These are phyloP conservation scores for Macrophomina pseudophaseolina DNA, from an alignment of 2,329 filamentous ascomycete genomes.

Conservation along the genomic window DNA sequence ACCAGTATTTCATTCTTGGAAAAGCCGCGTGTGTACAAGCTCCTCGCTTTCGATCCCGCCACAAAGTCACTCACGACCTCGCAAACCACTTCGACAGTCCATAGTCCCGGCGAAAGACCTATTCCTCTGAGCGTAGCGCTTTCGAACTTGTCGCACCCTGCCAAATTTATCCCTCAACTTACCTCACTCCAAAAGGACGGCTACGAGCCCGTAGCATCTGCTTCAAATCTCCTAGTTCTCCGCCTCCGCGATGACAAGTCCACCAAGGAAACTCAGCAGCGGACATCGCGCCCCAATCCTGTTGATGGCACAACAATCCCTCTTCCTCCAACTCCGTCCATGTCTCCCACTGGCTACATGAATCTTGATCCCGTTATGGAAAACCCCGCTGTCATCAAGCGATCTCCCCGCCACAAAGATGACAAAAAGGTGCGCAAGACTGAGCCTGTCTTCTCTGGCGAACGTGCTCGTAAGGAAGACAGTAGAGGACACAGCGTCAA, in stretches of 20 bases:
- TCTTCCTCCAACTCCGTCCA: constrained; percentile 23
- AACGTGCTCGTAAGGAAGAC: constrained; percentile 1
- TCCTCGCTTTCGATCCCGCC: constrained; percentile 37
- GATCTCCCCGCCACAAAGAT: background rate
- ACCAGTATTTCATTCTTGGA: background rate
- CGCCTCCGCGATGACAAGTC: constrained; percentile 30
- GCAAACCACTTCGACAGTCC: constrained; percentile 16
- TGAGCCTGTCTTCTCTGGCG: constrained; percentile 24
- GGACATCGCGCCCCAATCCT: constrained; percentile 33
- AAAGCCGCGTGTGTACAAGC: constrained; percentile 31
- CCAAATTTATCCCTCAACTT: constrained; percentile 35
- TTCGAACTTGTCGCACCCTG: constrained; percentile 13
- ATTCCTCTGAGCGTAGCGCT: constrained; percentile 29
- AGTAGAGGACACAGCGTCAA: constrained; percentile 14
- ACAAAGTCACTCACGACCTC: constrained; percentile 35
- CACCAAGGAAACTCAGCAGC: background rate
- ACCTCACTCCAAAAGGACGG: constrained; percentile 27
- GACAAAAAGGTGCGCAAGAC: constrained; percentile 24
- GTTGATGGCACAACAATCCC: constrained; percentile 43
- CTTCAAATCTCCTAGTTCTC: constrained; percentile 39
- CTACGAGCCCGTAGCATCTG: constrained; percentile 38
- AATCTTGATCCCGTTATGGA: constrained; percentile 26
- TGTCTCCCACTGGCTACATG: constrained; percentile 27
- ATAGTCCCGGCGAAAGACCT: constrained; percentile 27
- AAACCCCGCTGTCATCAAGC: constrained; percentile 1